Base-by-base conservation (phyloP, 305 asterid genomes). In the Ruellia speciosa region DNA sequence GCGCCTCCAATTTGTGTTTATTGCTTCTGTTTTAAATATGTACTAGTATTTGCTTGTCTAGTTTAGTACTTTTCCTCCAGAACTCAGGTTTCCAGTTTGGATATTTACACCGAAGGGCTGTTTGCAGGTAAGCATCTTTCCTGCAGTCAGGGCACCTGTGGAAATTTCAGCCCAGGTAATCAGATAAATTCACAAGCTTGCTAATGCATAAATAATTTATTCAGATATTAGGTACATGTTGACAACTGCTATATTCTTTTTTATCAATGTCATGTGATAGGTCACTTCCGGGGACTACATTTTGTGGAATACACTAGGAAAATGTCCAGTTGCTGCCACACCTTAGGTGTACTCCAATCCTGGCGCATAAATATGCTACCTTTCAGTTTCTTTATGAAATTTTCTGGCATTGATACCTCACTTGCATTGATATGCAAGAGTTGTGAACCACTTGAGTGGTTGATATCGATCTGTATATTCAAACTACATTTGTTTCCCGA, bases 251-350 rank as follows among this genome's bases (percentile, higher is more conserved):
- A 10, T 43, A 10, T 0, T 14, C 18, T 61, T 49, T 52, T 52
- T 19, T 28, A 19, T 60, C 63, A 72, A 51, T 62, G 35, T 65
- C 54, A 58, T 58, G 52, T 51, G 52, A 66, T 72, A 88, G 96
- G 94, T 84, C 65, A 74, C 80, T 47, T 84, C 98, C 19, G 98
- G 98, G 70, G 96, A 92, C 55, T 92, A 92, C 70, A 82, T 88
- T 60, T 70, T 92, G 71, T 88, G 99, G 96, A 92, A 86, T 70
- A 92, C 99, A 35, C 54, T 92, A 72, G 99, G 99, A 54, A 81
- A 79, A 72, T 88, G 96, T 58, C 99, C 99, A 0, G 86, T 86
- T 62, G 84, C 85, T 18, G 87, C 93, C 67, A 77, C 84, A 61
- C 84, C 94, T 52, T 62, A 81, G 69, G 77, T 62, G 2, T 81